These are phyloP conservation scores for Backusella mclennaniae DNA, from an alignment of 192 early-diverging fungal genomes.

Conservation along the genomic window DNA sequence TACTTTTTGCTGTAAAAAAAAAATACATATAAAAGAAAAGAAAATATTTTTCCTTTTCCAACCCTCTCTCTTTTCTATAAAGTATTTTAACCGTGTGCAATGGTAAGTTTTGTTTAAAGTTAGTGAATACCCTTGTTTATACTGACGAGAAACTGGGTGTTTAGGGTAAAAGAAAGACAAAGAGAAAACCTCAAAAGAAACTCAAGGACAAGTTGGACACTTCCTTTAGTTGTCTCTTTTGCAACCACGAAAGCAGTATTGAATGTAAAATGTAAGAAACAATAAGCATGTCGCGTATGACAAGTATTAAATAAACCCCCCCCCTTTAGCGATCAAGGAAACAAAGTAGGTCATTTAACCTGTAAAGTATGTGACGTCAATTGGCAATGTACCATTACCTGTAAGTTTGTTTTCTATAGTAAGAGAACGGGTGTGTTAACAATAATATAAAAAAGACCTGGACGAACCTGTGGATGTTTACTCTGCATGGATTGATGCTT, in stretches of 20 bases:
- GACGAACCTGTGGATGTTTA: slow-evolving; percentile 88
- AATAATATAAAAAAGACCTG: slow-evolving; percentile 44
- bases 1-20: not conserved
- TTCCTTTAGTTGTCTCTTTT: slow-evolving; percentile 80
- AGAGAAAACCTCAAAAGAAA: slow-evolving; percentile 67
- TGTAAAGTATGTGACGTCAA: slow-evolving; percentile 79
- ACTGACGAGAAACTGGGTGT: not conserved
- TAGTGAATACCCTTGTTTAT: too few species aligned
- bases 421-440: too few species aligned
- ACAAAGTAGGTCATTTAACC: slow-evolving; percentile 71
- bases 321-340: slow-evolving; percentile 54
- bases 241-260: slow-evolving; percentile 85
- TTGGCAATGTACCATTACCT: slow-evolving; percentile 71
- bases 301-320: not conserved
- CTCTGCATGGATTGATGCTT: slow-evolving; percentile 86
- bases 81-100: not conserved
- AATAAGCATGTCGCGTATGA: not conserved
- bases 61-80: not conserved
- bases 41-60: not conserved
- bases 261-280: slow-evolving; percentile 66
- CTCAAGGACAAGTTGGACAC: slow-evolving; percentile 67
- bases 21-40: not conserved
- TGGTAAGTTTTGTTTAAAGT: not conserved
- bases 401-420: slow-evolving; percentile 32
- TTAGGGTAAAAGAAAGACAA: slow-evolving; percentile 76